Base-by-base conservation (phyloP, 140 eudicot genomes). In the Bidens hawaiensis region DNA sequence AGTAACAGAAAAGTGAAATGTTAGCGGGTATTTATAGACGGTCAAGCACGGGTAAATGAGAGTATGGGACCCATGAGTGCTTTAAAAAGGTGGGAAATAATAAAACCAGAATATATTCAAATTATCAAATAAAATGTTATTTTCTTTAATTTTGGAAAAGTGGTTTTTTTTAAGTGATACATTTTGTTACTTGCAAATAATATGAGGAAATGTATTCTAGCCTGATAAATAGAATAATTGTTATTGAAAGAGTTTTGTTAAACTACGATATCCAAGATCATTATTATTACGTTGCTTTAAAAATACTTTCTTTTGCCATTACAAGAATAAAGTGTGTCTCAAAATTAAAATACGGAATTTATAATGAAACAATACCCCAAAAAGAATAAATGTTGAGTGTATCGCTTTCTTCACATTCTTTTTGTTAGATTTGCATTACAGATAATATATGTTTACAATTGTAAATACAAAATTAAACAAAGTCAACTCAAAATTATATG, bases 31-130 rank as follows among this genome's bases (percentile, higher is more conserved):
- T 65, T 65, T 73, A 73, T 73, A 73, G 78, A 57, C 16, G 65
- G 53, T 52, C 16, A 26, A 72, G 77, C 77, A 72, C 60, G 77
- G 78, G 27, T 65, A 49, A 25, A 2, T 1, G n/a, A n/a, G n/a
- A n/a, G n/a, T n/a, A n/a, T n/a, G 47, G 77, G 78, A 1, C 78
- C 73, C 68, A 73, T 56, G 0, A 14, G 25, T 54, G 6, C 68
- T 65, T 73, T 73, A 56, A 65, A 72, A 73, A 36, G 78, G 78
- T 16, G 73, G 73, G 78, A 57, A 73, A 65, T 57, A 14, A 62
- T 38, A 17, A 48, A 70, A 70, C 4, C 26, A 25, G 46, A 18
- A 73, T 73, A 65, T 65, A 34, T 65, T 73, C 68, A 73, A 73
- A 64, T 62, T n/a, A n/a, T n/a, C n/a, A n/a, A n/a, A n/a, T n/a